phyloP scores from a whole-genome alignment of 2,329 filamentous ascomycete species.

The Tricladium varicosporioides region DNA sequence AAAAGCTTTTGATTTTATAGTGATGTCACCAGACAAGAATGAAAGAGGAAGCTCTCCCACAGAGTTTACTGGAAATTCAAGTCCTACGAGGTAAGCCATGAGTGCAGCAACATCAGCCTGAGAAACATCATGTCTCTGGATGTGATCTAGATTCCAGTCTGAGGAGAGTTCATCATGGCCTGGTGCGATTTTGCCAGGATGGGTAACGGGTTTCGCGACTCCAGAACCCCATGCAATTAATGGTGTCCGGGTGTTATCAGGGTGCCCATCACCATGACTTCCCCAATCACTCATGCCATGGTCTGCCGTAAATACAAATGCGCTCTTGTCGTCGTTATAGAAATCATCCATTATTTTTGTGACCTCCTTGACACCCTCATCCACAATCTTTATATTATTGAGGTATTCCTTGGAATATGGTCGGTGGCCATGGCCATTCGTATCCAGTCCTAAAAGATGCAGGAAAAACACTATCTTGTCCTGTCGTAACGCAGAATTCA shows the following conservation, averaged over 20 bases:
- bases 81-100: constrained; percentile 87
- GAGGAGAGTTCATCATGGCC: constrained; percentile 91
- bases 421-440: constrained; percentile 78
- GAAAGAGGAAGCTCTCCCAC: constrained; percentile 88
- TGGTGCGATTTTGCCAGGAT: constrained; percentile 55
- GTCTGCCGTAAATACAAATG: constrained; percentile 95
- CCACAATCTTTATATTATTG: constrained; percentile 90
- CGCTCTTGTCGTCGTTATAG: constrained; percentile 80
- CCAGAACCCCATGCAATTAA: constrained; percentile 93
- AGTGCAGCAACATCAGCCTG: constrained; percentile 93
- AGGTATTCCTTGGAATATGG: constrained; percentile 96
- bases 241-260: constrained; percentile 93
- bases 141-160: constrained; percentile 79
- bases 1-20: constrained; percentile 80
- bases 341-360: constrained; percentile 80
- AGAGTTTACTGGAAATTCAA: constrained; percentile 93
- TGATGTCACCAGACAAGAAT: constrained; percentile 69
- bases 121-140: constrained; percentile 85
- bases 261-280: constrained; percentile 97
- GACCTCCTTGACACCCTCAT: constrained; percentile 83
- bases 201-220: constrained; percentile 69
- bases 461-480: constrained; percentile 95
- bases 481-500: constrained; percentile 70
- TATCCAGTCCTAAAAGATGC: constrained; percentile 89
- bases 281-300: constrained; percentile 99